These are phyloP conservation scores for Nothophytophthora sp. DNA, from an alignment of 352 stramenopile species.

Conservation along the genomic window DNA sequence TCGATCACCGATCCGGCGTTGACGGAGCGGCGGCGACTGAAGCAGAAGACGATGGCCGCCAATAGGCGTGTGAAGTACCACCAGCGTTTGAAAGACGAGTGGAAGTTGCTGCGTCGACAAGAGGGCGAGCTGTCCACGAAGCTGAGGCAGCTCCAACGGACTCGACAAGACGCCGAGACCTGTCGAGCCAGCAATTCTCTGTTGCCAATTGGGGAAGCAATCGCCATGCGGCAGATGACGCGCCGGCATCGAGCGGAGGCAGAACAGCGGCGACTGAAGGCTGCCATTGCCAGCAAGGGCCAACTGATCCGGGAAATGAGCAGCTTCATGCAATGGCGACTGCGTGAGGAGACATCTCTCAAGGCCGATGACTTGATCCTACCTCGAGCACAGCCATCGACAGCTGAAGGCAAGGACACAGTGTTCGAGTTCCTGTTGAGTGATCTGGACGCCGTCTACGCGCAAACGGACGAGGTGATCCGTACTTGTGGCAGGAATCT, in stretches of 20 bases:
- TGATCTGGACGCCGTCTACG: slow-evolving; percentile 5
- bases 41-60: no score
- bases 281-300: slow-evolving; percentile 1
- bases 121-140: slow-evolving; percentile 3
- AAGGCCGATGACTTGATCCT: not conserved
- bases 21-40: no score
- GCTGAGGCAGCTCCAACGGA: not conserved
- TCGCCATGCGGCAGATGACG: slow-evolving; percentile 14
- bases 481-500: no score
- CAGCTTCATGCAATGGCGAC: not conserved
- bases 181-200: slow-evolving; percentile 1
- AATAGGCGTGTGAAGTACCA: slow-evolving; percentile 26
- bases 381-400: no score
- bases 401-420: not conserved
- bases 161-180: not conserved
- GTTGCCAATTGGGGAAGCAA: slow-evolving; percentile 8
- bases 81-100: slow-evolving; percentile 25
- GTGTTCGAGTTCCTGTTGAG: slow-evolving; percentile 4
- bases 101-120: slow-evolving; percentile 13
- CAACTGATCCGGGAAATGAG: slow-evolving; percentile 11
- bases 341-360: not conserved
- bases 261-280: slow-evolving; percentile 5
- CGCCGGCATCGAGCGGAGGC: slow-evolving; percentile 11
- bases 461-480: slow-evolving; percentile 11
- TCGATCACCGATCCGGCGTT: no score